Evolutionary conservation across 768 basidiomycete genomes (phyloP).

Genomic region (Boletus sp.): DNA sequence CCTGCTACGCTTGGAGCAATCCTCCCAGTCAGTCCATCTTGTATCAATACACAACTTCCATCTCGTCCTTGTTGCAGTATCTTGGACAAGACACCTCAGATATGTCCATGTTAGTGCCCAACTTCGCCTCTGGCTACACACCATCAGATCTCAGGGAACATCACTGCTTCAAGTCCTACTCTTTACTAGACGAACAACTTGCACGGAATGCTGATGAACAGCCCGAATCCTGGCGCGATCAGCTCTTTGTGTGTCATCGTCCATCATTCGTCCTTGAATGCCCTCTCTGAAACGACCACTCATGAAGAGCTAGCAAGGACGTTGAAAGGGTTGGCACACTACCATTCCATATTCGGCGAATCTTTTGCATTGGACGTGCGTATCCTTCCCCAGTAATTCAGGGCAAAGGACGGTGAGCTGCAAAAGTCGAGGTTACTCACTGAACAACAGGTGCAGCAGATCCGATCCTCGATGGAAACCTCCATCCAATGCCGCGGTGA

Average conservation of each 20-base stretch:
- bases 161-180: conserved; percentile 60
- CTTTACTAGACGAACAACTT: conserved; percentile 50
- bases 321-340: conserved; percentile 53
- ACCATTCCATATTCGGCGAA: conserved; percentile 63
- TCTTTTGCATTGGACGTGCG: conserved; percentile 49
- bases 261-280: background rate
- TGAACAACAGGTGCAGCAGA: conserved; percentile 52
- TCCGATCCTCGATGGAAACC: conserved; percentile 32
- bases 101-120: conserved; percentile 21
- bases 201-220: conserved; percentile 39
- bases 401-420: conserved; percentile 65
- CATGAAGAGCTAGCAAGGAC: conserved; percentile 47
- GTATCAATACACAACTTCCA: background rate
- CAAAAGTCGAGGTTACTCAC: conserved; percentile 59
- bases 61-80: conserved; percentile 39
- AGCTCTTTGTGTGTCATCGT: conserved; percentile 55
- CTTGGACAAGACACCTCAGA: conserved; percentile 56
- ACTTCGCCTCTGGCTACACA: conserved; percentile 1
- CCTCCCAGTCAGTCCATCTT: conserved; percentile 57
- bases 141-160: conserved; percentile 61
- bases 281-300: conserved; percentile 43
- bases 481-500: conserved; percentile 23
- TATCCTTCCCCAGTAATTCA: conserved; percentile 52
- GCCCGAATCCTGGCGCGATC: conserved; percentile 65
- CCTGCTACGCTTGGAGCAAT: conserved; percentile 63